Evolutionary conservation across 2,329 filamentous ascomycete species (phyloP).

Genomic region (Stagonosporopsis rhizophila): DNA sequence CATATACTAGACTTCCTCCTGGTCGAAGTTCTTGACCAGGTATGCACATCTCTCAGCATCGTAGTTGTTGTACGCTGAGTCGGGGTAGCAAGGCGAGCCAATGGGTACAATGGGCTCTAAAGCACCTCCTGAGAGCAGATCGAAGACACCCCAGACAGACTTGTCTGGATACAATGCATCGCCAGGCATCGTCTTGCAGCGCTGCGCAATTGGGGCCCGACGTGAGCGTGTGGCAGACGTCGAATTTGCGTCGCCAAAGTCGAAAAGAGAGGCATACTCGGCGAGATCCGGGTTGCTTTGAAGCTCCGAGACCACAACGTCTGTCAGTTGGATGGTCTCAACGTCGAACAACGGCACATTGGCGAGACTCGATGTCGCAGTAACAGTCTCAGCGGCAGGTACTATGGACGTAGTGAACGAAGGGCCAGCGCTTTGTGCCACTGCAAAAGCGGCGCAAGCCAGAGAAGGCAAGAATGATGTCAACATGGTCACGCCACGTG

Average conservation of each 20-base stretch:
- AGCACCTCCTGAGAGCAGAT: constrained; percentile 34
- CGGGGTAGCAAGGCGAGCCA: constrained; percentile 38
- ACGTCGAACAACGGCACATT: constrained; percentile 30
- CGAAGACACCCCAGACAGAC: constrained; percentile 29
- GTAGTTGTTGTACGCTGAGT: constrained; percentile 39
- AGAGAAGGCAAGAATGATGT: constrained; percentile 22
- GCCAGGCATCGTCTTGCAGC: constrained; percentile 41
- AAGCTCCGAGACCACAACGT: constrained; percentile 31
- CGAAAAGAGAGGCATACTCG: constrained; percentile 42
- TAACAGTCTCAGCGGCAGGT: constrained; percentile 37
- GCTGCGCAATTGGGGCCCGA: constrained; percentile 18
- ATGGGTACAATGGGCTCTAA: constrained; percentile 38
- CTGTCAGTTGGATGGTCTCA: constrained; percentile 37
- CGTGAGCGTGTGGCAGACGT: constrained; percentile 9
- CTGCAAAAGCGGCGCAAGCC: constrained; percentile 22
- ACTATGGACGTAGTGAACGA: constrained; percentile 28
- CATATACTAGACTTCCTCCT: constrained; percentile 33
- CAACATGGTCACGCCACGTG: constrained; percentile 22
- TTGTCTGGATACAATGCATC: constrained; percentile 35
- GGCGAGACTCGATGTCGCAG: constrained; percentile 26
- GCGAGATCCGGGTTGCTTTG: constrained; percentile 24
- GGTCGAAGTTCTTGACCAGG: constrained; percentile 25
- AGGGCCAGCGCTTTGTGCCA: constrained; percentile 25
- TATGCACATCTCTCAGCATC: constrained; percentile 33
- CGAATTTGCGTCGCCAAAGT: constrained; percentile 41